Conservation (phyloP, 78 protist species). For the Dictyostelium firmibasis region DNA sequence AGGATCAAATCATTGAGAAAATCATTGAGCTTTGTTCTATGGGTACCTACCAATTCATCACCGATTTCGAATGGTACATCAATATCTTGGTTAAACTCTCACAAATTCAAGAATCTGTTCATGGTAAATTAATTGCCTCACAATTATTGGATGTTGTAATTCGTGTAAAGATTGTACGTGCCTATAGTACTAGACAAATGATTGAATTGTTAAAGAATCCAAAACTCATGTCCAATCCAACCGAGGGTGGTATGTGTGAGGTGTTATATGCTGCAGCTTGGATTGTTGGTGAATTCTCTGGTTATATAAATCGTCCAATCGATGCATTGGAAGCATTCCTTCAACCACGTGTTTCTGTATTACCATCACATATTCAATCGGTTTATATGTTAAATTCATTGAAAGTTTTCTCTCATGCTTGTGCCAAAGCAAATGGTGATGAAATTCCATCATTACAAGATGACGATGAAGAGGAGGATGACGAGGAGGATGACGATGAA, state of each 20-base stretch:
- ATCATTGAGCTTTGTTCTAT: constrained; percentile 87
- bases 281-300: constrained; percentile 91
- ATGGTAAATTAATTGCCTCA: constrained; percentile 83
- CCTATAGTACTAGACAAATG: constrained; percentile 46
- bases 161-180: constrained; percentile 82
- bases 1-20: constrained; percentile 88
- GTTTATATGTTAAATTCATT: constrained; percentile 84
- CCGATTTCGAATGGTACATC: constrained; percentile 97
- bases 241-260: constrained; percentile 71
- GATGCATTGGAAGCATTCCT: constrained; percentile 77
- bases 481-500: not conserved
- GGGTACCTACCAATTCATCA: constrained; percentile 83
- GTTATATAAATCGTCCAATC: constrained; percentile 29
- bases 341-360: constrained; percentile 63
- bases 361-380: constrained; percentile 91
- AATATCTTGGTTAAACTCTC: constrained; percentile 76
- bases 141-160: constrained; percentile 90
- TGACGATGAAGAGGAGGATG: not conserved
- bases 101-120: constrained; percentile 59
- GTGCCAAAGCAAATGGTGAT: constrained; percentile 28
- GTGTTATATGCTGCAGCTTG: constrained; percentile 94
- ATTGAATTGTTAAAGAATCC: constrained; percentile 60
- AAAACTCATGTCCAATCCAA: constrained; percentile 58
- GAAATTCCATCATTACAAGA: not conserved
- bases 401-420: constrained; percentile 88